These are phyloP conservation scores for Entelexis paramagnoliae DNA, from an alignment of 1,139 yeast species.

Conservation along the genomic window DNA sequence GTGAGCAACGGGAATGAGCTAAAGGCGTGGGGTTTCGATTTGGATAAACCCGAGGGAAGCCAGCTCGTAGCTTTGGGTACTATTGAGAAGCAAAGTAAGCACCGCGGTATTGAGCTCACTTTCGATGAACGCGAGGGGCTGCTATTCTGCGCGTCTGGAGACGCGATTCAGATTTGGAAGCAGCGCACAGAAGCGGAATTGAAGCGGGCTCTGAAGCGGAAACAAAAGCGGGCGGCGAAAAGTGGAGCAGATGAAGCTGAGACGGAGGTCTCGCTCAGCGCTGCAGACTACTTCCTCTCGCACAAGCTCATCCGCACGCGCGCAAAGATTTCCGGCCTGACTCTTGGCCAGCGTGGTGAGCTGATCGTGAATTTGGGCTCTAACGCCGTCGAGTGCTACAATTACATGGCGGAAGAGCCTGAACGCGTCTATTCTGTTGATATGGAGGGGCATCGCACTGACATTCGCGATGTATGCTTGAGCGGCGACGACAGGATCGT, in stretches of 20 bases:
- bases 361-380: slow-evolving; percentile 55
- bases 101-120: slow-evolving; percentile 55
- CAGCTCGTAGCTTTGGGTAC: slow-evolving; percentile 55
- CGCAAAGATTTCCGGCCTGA: slow-evolving; percentile 21
- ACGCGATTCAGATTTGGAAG: slow-evolving; percentile 65
- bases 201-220: slow-evolving; percentile 62
- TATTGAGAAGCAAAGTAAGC: slow-evolving; percentile 67
- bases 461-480: slow-evolving; percentile 71
- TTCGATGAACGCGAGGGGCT: slow-evolving; percentile 4
- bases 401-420: slow-evolving; percentile 32
- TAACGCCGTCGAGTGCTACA: slow-evolving; percentile 64
- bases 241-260: slow-evolving; percentile 36
- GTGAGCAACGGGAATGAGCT: slow-evolving; percentile 74
- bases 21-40: slow-evolving; percentile 67
- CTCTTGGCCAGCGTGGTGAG: slow-evolving; percentile 34
- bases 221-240: slow-evolving; percentile 68
- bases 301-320: slow-evolving; percentile 20
- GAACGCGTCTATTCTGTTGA: slow-evolving; percentile 52
- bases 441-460: slow-evolving; percentile 77
- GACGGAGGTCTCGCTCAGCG: slow-evolving; percentile 1
- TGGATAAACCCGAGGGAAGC: slow-evolving; percentile 41
- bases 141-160: slow-evolving; percentile 22
- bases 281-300: slow-evolving; percentile 16
- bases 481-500: slow-evolving; percentile 70
- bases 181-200: slow-evolving; percentile 70